Base-by-base conservation (phyloP, 2,329 filamentous ascomycete species). In the Sporothrix dimorphospora region DNA sequence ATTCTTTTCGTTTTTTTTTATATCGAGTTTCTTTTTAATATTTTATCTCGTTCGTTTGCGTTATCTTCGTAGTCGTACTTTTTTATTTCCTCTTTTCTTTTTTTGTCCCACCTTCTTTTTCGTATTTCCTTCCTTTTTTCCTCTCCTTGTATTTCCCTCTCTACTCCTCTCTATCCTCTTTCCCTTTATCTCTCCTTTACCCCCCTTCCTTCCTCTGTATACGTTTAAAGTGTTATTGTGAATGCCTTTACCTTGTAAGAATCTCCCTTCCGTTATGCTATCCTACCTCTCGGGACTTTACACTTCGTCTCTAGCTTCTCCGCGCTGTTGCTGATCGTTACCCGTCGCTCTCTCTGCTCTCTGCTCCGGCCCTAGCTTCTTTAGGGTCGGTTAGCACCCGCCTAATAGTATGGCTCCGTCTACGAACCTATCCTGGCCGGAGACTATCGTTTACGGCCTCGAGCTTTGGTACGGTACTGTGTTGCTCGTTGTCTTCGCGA, bases 401-500 rank as follows among this genome's bases (percentile, higher is more conserved):
- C 38, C 38, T 76, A 74, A 69, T 74, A 73, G 11, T 63, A 76
- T 75, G 75, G 63, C 51, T 40, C 40, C 72, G 3, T 59, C 72
- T 3, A 45, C 59, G 40, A 66, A 55, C 77, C 77, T 71, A 24
- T 76, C 77, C 71, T 77, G 78, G 76, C 80, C 81, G 76, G 84
- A 86, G 78, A 77, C 78, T 70, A 79, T 86, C 61, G 81, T 86
- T 75, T 80, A 81, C 71, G 77, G 81, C 55, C 83, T 84, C 11
- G 84, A 88, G 78, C 84, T 87, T 72, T 77, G 85, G 67, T 88
- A 88, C 76, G 83, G 86, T 16, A 80, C 84, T 70, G 76, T 86
- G n/a, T 82, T 89, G 61, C 83, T 89, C 16, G 68, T 85, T 47
- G 80, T 84, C 24, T 88, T 89, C 77, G 81, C 89, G 73, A 75